Base-by-base conservation (phyloP, 2,329 filamentous ascomycete genomes). In the Apiospora phragmitis region DNA sequence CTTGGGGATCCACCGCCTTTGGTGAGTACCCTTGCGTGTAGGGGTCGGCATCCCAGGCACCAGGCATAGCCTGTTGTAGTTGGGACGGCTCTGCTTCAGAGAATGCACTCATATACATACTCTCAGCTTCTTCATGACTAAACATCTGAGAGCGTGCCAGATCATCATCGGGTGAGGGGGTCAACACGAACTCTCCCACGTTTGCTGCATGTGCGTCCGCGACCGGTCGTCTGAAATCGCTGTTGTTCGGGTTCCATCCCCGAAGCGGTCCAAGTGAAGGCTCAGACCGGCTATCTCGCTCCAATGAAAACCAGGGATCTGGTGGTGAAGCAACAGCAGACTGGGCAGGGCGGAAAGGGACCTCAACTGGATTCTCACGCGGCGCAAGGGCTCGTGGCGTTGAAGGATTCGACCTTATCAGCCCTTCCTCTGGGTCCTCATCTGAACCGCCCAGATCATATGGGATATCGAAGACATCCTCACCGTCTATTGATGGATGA, bases 21-120 rank as follows among this genome's bases (percentile, higher is more conserved):
- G 55, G 21, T 38, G 51, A 59, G 29, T 6, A 38, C 9, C 32
- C 32, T 62, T n/a, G 29, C 9, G 55, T 35, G 55, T 38, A 38
- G 9, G 79, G 74, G 18, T 83, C 83, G 0, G 82, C 81, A 68
- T 83, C 85, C 88, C 87, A 89, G 6, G 81, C 81, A 7, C 87
- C 87, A 1, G 88, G 88, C 84, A 89, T 89, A 4, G 75, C 72
- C 26, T 74, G 74, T 21, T 68, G 76, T 24, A 78, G 47, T 51
- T 76, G 76, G 12, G 81, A 78, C 2, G 78, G 77, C 43, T 81
- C 79, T 1, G 81, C 79, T 35, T 87, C 81, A 2, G 90, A 91
- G 68, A 92, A 88, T 1, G 90, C 90, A 73, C 90, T 95, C 90
- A 94, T 91, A 76, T 96, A 97, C 91, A 97, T 93, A 79, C 94